Conservation (phyloP, 768 basidiomycete genomes). For the Termitomyces sp. region DNA sequence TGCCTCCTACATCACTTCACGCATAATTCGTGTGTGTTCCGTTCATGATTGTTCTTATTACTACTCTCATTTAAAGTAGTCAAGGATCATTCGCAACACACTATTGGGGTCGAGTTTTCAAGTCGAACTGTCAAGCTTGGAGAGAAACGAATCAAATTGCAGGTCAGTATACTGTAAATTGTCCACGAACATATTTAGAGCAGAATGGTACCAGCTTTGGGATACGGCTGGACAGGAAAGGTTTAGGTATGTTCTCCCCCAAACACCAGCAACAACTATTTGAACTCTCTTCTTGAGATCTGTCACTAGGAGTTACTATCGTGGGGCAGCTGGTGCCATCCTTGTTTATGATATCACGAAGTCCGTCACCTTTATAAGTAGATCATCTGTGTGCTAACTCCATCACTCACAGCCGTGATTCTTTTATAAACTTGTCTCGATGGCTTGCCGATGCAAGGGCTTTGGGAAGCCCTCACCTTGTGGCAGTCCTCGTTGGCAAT, state of each 20-base stretch:
- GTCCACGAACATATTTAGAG: not conserved
- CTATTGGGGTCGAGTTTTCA: slow-evolving; percentile 98
- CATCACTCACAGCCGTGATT: slow-evolving; percentile 60
- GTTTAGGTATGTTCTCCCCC: slow-evolving; percentile 53
- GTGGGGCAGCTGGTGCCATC: slow-evolving; percentile 88
- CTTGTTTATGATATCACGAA: slow-evolving; percentile 94
- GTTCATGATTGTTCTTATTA: not conserved
- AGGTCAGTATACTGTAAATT: slow-evolving; percentile 46
- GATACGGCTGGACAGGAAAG: slow-evolving; percentile 97
- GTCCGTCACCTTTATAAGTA: slow-evolving; percentile 30
- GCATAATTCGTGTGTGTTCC: slow-evolving; percentile 82
- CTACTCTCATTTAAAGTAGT: slow-evolving; percentile 40
- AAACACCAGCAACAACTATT: slow-evolving; percentile 3
- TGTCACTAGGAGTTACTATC: slow-evolving; percentile 93
- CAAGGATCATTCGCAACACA: slow-evolving; percentile 95
- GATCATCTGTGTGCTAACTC: not conserved
- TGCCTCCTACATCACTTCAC: slow-evolving; percentile 96
- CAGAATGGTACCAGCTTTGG: slow-evolving; percentile 61
- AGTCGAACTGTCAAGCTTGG: slow-evolving; percentile 90
- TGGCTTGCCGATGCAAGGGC: slow-evolving; percentile 96
- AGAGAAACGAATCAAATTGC: slow-evolving; percentile 92
- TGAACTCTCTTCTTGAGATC: slow-evolving; percentile 42
- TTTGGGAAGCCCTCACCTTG: slow-evolving; percentile 86
- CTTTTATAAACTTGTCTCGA: slow-evolving; percentile 75
- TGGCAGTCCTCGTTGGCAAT: slow-evolving; percentile 89